phyloP scores from a whole-genome alignment of 805 yeast genomes.

The Barnettozyma wickerhamii region DNA sequence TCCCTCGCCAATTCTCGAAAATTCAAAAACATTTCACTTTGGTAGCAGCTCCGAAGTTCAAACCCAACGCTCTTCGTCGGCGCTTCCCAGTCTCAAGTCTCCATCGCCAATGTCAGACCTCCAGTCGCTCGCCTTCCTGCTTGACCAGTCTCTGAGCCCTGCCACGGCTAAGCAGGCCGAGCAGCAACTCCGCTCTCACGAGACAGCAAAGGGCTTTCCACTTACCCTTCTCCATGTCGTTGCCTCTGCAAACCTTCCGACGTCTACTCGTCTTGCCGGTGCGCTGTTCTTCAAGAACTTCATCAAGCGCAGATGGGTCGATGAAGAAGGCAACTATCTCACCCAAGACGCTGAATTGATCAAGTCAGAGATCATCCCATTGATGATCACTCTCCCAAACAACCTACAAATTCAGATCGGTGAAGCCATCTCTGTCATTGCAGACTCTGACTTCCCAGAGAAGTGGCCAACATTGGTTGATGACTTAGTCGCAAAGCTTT shows the following conservation, averaged over 20 bases:
- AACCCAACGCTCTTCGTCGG: neutral
- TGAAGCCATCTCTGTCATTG: constrained; percentile 87
- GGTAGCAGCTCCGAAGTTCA: neutral
- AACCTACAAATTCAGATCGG: constrained; percentile 90
- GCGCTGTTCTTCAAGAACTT: constrained; percentile 88
- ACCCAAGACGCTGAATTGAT: constrained; percentile 67
- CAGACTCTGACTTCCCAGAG: constrained; percentile 94
- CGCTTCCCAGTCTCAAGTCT: too few relatives aligned
- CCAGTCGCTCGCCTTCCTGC: constrained; percentile 46
- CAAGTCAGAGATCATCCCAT: constrained; percentile 72
- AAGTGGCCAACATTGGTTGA: constrained; percentile 78
- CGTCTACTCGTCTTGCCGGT: constrained; percentile 74
- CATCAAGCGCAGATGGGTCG: constrained; percentile 81
- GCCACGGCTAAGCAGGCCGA: constrained; percentile 66
- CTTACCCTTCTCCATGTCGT: constrained; percentile 72
- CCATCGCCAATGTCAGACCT: constrained; percentile 48
- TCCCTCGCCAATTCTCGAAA: neutral
- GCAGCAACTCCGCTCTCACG: constrained; percentile 55
- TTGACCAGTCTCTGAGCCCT: constrained; percentile 64
- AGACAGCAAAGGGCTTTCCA: constrained; percentile 69
- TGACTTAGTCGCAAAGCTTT: constrained; percentile 64
- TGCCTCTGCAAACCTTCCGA: constrained; percentile 51
- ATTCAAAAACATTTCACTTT: neutral
- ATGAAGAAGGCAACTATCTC: constrained; percentile 78
- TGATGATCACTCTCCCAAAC: constrained; percentile 80